Percentiles rank a stretch among this genome's conserved stretches.
Conservation (phyloP, 2,329 filamentous ascomycete species). For the Fusarium metavorans region DNA sequence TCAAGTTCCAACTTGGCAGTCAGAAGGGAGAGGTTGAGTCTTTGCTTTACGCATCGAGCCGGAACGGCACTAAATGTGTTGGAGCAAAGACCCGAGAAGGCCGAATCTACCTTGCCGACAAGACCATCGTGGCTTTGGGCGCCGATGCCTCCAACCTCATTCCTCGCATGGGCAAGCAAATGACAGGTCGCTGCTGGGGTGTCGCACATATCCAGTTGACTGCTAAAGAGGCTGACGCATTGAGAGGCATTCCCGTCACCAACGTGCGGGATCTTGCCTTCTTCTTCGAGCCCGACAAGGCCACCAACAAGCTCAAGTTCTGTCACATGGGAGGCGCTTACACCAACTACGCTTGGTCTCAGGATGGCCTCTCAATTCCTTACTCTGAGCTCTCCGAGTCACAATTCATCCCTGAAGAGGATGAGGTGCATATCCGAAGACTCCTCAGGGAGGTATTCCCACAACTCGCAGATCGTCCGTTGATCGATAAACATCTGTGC, state of each 20-base stretch:
- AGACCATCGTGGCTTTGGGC: slow-evolving; percentile 19
- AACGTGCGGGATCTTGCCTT: slow-evolving; percentile 30
- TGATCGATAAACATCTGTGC: slow-evolving; percentile 28
- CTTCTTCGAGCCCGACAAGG: slow-evolving; percentile 26
- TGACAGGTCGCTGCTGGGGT: slow-evolving; percentile 28
- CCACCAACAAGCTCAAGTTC: slow-evolving; percentile 31
- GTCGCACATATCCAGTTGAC: slow-evolving; percentile 30
- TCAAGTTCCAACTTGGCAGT: slow-evolving; percentile 17
- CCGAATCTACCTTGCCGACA: slow-evolving; percentile 20
- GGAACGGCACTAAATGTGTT: slow-evolving; percentile 16
- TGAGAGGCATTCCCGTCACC: slow-evolving; percentile 26
- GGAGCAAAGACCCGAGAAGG: slow-evolving; percentile 19
- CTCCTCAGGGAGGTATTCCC: slow-evolving; percentile 22
- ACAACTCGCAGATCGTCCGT: slow-evolving; percentile 3
- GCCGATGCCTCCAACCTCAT: slow-evolving; percentile 20
- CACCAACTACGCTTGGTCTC: slow-evolving; percentile 28
- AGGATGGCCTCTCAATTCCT: slow-evolving; percentile 21
- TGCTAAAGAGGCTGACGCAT: slow-evolving; percentile 14
- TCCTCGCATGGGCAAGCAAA: slow-evolving; percentile 25
- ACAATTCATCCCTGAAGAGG: slow-evolving; percentile 31
- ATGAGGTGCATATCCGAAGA: slow-evolving; percentile 20
- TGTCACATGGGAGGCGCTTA: slow-evolving; percentile 32
- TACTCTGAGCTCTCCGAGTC: slow-evolving; percentile 10
- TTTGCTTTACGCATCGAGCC: slow-evolving; percentile 12
- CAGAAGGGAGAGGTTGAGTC: slow-evolving; percentile 27